Base-by-base conservation (phyloP, 768 basidiomycete genomes). In the Suillus tomentosus region DNA sequence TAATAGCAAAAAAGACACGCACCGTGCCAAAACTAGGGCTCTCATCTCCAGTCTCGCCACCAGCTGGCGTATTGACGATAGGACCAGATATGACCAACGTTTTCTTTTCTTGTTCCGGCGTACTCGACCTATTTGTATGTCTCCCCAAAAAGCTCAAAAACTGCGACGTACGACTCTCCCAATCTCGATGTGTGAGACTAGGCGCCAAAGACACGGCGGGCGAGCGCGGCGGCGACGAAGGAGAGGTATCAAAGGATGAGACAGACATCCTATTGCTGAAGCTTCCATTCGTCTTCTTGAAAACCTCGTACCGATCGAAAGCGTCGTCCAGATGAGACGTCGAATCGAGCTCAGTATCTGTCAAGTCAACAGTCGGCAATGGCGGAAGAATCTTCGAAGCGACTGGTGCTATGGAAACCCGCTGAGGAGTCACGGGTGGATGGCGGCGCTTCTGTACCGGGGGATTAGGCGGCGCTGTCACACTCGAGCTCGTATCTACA, bases 281-380 rank as follows among this genome's bases (percentile, higher is more conserved):
- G 67, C 66, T 67, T 19, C 65, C 77, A 60, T 83, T 82, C 51
- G 76, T 78, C 70, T 86, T 85, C 71, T 86, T 86, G 76, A 89
- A 95, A n/a, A 87, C 81, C 73, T 96, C 92, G 71, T 96, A 97
- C 43, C 94, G 83, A 63, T 92, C 92, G 73, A 90, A 96, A 0
- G 95, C 95, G 73, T 96, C 94, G 69, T 94, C 90, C 43, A 91
- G 77, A 6, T 75, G 80, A 5, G 74, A 71, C 51, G 79, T 77
- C 66, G 83, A 79, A 51, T 84, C 80, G 51, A 53, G 17, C 27
- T 62, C 61, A 27, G 34, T 64, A 47, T 59, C 71, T 7, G 73
- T 65, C 27, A 76, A 61, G 58, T 74, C 68, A 45, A 76, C 68
- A 19, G 48, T 70, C 2, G 86, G 87, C 2, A 84, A 70, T 0